These are phyloP conservation scores for Fragilariopsis cylindrus DNA, from an alignment of 108 stramenopile genomes.

Conservation along the genomic window DNA sequence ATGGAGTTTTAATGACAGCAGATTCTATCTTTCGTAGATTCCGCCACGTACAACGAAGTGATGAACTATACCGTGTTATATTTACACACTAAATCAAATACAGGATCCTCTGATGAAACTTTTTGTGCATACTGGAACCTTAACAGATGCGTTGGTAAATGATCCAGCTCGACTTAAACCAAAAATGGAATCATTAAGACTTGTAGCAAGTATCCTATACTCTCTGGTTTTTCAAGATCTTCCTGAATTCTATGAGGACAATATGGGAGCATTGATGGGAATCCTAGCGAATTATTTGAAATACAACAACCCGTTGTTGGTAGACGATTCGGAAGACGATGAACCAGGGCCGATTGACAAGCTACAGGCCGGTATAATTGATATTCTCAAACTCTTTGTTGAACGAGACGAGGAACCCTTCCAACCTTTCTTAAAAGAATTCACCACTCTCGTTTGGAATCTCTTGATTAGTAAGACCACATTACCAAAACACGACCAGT, in stretches of 20 bases:
- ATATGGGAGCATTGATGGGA: slow-evolving; percentile 92
- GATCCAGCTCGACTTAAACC: slow-evolving; percentile 46
- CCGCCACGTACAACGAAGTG: slow-evolving; percentile 85
- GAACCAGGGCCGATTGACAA: slow-evolving; percentile 84
- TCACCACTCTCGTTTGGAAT: slow-evolving; percentile 89
- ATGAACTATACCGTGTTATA: slow-evolving; percentile 83
- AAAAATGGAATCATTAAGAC: slow-evolving; percentile 78
- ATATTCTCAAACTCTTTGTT: slow-evolving; percentile 91
- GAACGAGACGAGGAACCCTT: slow-evolving; percentile 98
- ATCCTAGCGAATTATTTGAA: slow-evolving; percentile 86
- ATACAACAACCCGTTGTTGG: slow-evolving; percentile 83
- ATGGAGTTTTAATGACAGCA: slow-evolving; percentile 94
- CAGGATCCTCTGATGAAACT: slow-evolving; percentile 82
- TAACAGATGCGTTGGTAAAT: slow-evolving; percentile 54
- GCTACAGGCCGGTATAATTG: slow-evolving; percentile 91
- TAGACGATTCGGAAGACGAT: slow-evolving; percentile 81
- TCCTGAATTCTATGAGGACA: slow-evolving; percentile 98
- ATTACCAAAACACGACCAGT: slow-evolving; percentile 81
- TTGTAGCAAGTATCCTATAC: slow-evolving; percentile 90
- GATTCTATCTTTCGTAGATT: slow-evolving; percentile 95
- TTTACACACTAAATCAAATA: slow-evolving; percentile 79
- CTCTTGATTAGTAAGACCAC: slow-evolving; percentile 72
- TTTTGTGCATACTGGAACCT: slow-evolving; percentile 55
- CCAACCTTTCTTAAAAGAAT: slow-evolving; percentile 70
- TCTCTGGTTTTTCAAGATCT: slow-evolving; percentile 97